Conservation (phyloP, 306 rosid genomes). For the Vigna trinervia region DNA sequence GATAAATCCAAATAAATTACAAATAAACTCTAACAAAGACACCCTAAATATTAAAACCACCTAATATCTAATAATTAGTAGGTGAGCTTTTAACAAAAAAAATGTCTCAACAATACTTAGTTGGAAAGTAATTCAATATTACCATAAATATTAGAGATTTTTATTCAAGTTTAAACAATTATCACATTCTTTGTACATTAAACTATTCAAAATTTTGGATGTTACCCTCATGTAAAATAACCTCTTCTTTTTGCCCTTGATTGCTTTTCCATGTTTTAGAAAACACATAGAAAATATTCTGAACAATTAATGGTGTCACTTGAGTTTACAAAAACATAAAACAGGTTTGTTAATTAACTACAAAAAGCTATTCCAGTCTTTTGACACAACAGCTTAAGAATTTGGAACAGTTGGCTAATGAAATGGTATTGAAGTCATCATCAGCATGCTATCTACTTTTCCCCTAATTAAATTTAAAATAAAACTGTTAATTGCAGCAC, state of each 20-base stretch:
- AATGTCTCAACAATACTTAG: slow-evolving; percentile 17
- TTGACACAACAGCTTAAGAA: background rate
- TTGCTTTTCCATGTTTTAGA: slow-evolving; percentile 19
- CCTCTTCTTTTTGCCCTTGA: background rate
- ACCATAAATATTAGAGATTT: background rate
- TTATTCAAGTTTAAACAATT: slow-evolving; percentile 21
- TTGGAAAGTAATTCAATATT: slow-evolving; percentile 23
- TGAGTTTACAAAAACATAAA: background rate
- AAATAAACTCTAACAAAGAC: background rate
- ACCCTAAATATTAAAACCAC: background rate
- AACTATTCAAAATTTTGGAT: slow-evolving; percentile 1
- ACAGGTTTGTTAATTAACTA: background rate
- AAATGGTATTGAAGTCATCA: slow-evolving; percentile 1
- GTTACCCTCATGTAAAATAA: slow-evolving; percentile 20
- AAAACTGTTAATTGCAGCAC: slow-evolving; percentile 9
- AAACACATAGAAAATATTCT: slow-evolving; percentile 20
- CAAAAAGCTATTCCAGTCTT: background rate
- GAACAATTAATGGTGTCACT: slow-evolving; percentile 9
- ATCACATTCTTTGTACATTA: slow-evolving; percentile 11
- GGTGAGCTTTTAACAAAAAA: background rate
- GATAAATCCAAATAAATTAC: background rate
- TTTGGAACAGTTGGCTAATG: slow-evolving; percentile 1
- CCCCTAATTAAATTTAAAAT: slow-evolving; percentile 6
- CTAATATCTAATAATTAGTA: background rate
- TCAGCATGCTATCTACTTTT: background rate